phyloP scores from a whole-genome alignment of 2,329 filamentous ascomycete species.

The Apiospora malaysiana region DNA sequence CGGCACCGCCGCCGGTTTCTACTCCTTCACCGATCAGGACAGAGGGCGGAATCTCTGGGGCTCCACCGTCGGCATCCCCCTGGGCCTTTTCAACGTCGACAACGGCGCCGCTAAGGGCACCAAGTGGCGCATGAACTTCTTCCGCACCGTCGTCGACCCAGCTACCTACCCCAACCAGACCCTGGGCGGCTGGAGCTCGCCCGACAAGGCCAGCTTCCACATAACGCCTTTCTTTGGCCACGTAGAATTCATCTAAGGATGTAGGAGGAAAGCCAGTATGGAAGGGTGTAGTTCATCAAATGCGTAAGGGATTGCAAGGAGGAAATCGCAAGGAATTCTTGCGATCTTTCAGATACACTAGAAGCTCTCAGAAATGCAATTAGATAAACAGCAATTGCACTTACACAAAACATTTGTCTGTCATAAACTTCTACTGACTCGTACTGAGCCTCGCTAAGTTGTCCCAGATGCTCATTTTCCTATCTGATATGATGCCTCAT shows the following conservation, averaged over 20 bases:
- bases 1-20: slow-evolving; percentile 48
- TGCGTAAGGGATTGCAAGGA: neutral
- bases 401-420: too few relatives aligned
- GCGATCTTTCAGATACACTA: neutral
- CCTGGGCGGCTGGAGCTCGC: slow-evolving; percentile 53
- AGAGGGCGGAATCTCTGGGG: slow-evolving; percentile 45
- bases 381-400: neutral
- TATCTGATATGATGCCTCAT: too few relatives aligned
- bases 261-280: neutral
- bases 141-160: slow-evolving; percentile 51
- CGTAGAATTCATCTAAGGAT: slow-evolving; percentile 43
- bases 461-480: too few relatives aligned
- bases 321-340: neutral
- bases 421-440: too few relatives aligned
- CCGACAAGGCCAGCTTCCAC: slow-evolving; percentile 53
- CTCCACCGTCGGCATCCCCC: slow-evolving; percentile 48
- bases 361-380: neutral
- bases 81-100: slow-evolving; percentile 57
- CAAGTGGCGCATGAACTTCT: slow-evolving; percentile 59
- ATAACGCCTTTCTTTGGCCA: slow-evolving; percentile 38
- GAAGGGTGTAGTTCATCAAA: too few relatives aligned
- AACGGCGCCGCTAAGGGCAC: slow-evolving; percentile 48
- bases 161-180: slow-evolving; percentile 50
- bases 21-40: slow-evolving; percentile 47
- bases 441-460: too few relatives aligned